Base-by-base conservation (phyloP, 2,329 filamentous ascomycete species). In the Arthrobotrys conoides region DNA sequence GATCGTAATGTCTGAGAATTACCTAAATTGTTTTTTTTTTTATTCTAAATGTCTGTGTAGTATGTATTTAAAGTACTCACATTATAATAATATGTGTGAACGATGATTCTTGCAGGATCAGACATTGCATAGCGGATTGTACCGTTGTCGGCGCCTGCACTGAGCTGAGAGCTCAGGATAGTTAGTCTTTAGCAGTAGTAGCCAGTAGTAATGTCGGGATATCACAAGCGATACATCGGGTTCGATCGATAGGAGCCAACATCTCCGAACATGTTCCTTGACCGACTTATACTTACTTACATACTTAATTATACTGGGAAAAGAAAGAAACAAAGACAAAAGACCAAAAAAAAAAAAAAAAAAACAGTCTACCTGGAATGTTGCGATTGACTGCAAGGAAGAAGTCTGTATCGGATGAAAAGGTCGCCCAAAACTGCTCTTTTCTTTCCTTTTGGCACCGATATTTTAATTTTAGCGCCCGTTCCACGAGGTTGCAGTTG, bases 381-480 rank as follows among this genome's bases (percentile, higher is more conserved):
- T 38, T 59, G 53, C 38, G 53, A 59, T 59, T n/a, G 24, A 12
- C 14, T 55, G 51, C 24, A 33, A 18, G 33, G 30, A 59, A 59
- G 27, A 27, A 59, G 53, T 55, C 27, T 55, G 53, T 61, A 61
- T 61, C 53, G 67, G 53, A 49, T 41, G 55, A 59, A 51, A 36
- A 49, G 38, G 30, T 10, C 44, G 16, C 53, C 55, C 27, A 49
- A 49, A 53, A 33, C 6, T 51, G 36, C 27, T n/a, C 46, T 53
- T 69, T 64, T 63, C 27, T 36, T 76, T 49, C 55, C 64, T 64
- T 69, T 66, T 76, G 65, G 57, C 59, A 57, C 66, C 59, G 59
- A 65, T 66, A 65, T 72, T 71, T 65, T 68, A 48, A 70, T 57
- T 64, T 76, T 76, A 76, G 72, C 72, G 72, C 72, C 72, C 72